A percentile compares a stretch with the other conserved stretches of the same genome.
Evolutionary conservation across 208 protist species (phyloP).

Genomic region (Leishmania mexicana): DNA sequence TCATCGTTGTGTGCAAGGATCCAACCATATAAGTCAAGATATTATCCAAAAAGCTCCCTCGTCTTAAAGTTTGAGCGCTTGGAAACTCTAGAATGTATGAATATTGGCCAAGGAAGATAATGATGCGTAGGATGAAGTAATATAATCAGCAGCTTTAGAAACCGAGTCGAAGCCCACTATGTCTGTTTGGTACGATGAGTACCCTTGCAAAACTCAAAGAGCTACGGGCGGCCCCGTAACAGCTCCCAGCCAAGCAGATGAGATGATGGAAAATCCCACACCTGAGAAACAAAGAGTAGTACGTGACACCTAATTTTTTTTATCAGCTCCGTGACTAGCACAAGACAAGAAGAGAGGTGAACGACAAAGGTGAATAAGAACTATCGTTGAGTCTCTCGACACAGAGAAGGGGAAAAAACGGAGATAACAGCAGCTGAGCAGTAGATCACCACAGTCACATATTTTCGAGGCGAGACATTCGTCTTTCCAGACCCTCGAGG

Average conservation of each 20-base stretch:
- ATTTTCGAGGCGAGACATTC: conserved; percentile 28
- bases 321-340: neutral
- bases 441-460: neutral
- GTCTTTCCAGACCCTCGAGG: conserved; percentile 29
- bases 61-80: neutral
- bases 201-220: neutral
- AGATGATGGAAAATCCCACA: neutral
- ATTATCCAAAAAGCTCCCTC: neutral
- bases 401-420: neutral
- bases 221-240: too few species aligned
- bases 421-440: neutral
- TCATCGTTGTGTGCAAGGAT: conserved; percentile 7
- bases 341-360: neutral
- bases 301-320: neutral
- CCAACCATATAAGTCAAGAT: neutral
- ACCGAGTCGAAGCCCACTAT: neutral
- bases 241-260: neutral
- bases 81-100: neutral
- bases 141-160: neutral
- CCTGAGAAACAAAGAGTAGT: too few species aligned
- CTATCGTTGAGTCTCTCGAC: neutral
- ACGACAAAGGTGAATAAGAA: neutral
- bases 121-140: neutral
- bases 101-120: neutral
- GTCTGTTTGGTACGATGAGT: neutral